These are phyloP conservation scores for Globisporangium echinulatum DNA, from an alignment of 352 stramenopile species.

Conservation along the genomic window DNA sequence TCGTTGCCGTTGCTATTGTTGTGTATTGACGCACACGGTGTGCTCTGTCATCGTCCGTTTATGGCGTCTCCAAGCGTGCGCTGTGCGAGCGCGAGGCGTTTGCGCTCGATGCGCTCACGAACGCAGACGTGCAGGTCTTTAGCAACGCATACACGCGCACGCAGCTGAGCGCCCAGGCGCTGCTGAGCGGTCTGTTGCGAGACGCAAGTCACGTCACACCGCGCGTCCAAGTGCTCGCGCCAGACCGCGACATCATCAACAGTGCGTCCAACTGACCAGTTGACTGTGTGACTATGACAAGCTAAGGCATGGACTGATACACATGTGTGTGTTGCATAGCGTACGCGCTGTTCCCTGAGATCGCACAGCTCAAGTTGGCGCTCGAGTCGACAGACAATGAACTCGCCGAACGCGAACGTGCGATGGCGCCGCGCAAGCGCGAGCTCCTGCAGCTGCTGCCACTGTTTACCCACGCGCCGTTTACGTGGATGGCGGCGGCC, in stretches of 20 bases:
- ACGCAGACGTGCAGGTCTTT: slow-evolving; percentile 44
- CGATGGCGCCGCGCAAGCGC: slow-evolving; percentile 41
- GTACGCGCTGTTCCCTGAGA: slow-evolving; percentile 59
- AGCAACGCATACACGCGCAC: slow-evolving; percentile 73
- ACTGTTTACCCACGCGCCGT: slow-evolving; percentile 31
- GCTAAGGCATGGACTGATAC: background rate
- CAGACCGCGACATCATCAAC: slow-evolving; percentile 74
- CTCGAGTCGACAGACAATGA: slow-evolving; percentile 46
- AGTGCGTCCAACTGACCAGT: slow-evolving; percentile 28
- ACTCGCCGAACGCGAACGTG: slow-evolving; percentile 40
- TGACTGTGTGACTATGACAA: background rate
- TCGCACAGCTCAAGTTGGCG: slow-evolving; percentile 39
- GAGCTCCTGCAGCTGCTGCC: slow-evolving; percentile 53
- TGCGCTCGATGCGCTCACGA: slow-evolving; percentile 23
- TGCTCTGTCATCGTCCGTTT: background rate
- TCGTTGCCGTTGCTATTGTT: too few species aligned
- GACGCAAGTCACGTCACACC: slow-evolving; percentile 28
- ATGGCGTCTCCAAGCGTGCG: slow-evolving; percentile 16
- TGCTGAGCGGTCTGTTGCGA: slow-evolving; percentile 44
- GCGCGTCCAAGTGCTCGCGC: slow-evolving; percentile 47
- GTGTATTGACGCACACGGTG: background rate
- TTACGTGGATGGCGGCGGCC: slow-evolving; percentile 59
- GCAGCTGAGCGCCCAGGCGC: slow-evolving; percentile 66
- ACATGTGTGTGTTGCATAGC: slow-evolving; percentile 20
- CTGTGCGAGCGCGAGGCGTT: slow-evolving; percentile 40